Evolutionary conservation across 2,329 filamentous ascomycete genomes (phyloP).

Genomic region (Rhynchosporium secalis): DNA sequence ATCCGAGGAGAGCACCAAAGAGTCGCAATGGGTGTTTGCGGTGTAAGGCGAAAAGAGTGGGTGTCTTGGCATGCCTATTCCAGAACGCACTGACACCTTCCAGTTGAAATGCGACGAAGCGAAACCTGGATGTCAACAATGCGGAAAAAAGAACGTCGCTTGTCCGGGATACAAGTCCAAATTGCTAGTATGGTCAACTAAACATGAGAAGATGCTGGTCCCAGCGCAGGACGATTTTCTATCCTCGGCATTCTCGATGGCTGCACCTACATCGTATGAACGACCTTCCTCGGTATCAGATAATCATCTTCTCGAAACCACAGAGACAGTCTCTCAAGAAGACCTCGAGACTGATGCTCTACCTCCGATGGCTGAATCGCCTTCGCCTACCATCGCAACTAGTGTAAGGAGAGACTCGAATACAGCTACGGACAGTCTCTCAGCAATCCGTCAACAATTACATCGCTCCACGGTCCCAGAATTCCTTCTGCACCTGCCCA

Average conservation of each 20-base stretch:
- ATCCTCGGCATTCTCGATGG: constrained; percentile 11
- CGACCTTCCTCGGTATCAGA: constrained; percentile 1
- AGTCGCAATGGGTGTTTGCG: constrained; percentile 35
- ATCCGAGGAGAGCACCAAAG: constrained; percentile 35
- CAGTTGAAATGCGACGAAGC: constrained; percentile 38
- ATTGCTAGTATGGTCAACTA: constrained; percentile 36
- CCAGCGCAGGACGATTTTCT: constrained; percentile 12
- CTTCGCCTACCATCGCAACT: background rate
- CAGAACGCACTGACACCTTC: constrained; percentile 10
- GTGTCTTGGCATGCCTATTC: constrained; percentile 5
- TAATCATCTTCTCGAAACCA: background rate
- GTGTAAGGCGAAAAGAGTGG: constrained; percentile 37
- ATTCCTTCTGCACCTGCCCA: constrained; percentile 43
- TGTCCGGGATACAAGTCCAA: constrained; percentile 36
- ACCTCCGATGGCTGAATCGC: background rate
- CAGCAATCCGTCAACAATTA: constrained; percentile 35
- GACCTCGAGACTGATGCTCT: background rate
- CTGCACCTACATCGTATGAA: constrained; percentile 17
- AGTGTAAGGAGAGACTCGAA: constrained; percentile 17
- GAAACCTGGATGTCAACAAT: constrained; percentile 37
- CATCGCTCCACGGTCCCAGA: constrained; percentile 34
- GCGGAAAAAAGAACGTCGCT: constrained; percentile 29
- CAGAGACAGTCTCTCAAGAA: background rate
- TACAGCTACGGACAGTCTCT: constrained; percentile 31
- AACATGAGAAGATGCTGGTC: constrained; percentile 37